A percentile compares a stretch with the other conserved stretches of the same genome.
These are phyloP conservation scores for Backusella tuberculispora DNA, from an alignment of 192 early-diverging fungal species.

Conservation along the genomic window DNA sequence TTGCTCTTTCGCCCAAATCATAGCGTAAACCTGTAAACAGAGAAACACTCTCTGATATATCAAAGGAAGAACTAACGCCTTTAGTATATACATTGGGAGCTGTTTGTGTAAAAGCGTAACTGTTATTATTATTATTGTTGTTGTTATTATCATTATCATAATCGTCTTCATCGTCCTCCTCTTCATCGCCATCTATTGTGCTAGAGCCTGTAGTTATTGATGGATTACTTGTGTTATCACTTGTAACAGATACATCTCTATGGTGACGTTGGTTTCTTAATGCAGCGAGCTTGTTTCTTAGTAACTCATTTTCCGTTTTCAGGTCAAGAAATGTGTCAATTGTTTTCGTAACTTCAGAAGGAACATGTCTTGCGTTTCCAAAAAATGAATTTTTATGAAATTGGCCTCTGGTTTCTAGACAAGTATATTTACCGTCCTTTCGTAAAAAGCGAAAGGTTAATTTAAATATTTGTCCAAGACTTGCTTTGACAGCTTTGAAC, in stretches of 20 bases:
- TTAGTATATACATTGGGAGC: conserved; percentile 31
- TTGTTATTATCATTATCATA: conserved; percentile 3
- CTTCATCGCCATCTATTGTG: neutral
- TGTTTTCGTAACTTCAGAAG: conserved; percentile 21
- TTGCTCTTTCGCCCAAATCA: conserved; percentile 30
- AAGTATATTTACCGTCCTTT: conserved; percentile 36
- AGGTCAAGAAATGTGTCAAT: conserved; percentile 40
- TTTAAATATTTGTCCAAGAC: conserved; percentile 23
- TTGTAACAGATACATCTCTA: neutral
- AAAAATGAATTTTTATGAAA: conserved; percentile 37
- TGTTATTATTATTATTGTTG: neutral
- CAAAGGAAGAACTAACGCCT: conserved; percentile 25
- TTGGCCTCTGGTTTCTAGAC: conserved; percentile 36
- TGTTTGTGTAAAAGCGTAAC: neutral
- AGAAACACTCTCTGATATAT: conserved; percentile 27
- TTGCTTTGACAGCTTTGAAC: conserved; percentile 11
- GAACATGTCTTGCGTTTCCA: conserved; percentile 31
- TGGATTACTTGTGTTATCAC: neutral
- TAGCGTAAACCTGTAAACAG: conserved; percentile 38
- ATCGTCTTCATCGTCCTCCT: neutral
- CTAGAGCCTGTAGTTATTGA: neutral
- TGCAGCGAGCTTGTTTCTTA: conserved; percentile 24
- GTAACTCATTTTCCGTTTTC: conserved; percentile 45
- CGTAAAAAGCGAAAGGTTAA: conserved; percentile 31
- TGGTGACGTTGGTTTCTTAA: conserved; percentile 12